Percentiles rank a stretch among this genome's conserved stretches.
Evolutionary conservation across 805 yeast genomes (phyloP).

Genomic region (Cyberlindnera xylosilytica): DNA sequence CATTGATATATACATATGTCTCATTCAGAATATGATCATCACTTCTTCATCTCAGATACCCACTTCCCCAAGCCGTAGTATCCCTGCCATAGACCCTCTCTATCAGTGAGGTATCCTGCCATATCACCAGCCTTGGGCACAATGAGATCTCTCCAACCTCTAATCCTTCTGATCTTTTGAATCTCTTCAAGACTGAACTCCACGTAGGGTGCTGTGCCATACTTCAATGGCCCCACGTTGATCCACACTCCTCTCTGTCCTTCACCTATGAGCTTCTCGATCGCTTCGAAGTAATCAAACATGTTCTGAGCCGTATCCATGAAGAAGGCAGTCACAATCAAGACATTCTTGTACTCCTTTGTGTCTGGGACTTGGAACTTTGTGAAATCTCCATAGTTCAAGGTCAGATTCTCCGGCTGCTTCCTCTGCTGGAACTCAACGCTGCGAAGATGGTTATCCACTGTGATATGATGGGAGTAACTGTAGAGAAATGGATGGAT

Average conservation of each 20-base stretch:
- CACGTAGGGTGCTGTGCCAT: slow-evolving; percentile 79
- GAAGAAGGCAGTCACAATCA: slow-evolving; percentile 70
- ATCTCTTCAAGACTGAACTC: slow-evolving; percentile 77
- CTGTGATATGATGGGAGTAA: slow-evolving; percentile 59
- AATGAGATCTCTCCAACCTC: slow-evolving; percentile 62
- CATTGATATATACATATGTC: background rate
- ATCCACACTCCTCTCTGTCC: slow-evolving; percentile 67
- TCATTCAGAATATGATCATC: background rate
- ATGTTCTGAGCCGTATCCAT: slow-evolving; percentile 90
- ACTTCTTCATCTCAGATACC: slow-evolving; percentile 30
- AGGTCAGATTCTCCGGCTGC: slow-evolving; percentile 46
- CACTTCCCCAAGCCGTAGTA: slow-evolving; percentile 65
- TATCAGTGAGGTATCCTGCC: slow-evolving; percentile 66
- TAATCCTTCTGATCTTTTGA: slow-evolving; percentile 40
- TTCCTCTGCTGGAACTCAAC: slow-evolving; percentile 30
- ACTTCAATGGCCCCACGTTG: slow-evolving; percentile 88
- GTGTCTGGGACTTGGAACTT: slow-evolving; percentile 38
- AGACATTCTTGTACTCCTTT: slow-evolving; percentile 40
- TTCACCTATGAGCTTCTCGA: slow-evolving; percentile 43
- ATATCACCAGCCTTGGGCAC: slow-evolving; percentile 35
- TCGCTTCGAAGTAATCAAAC: slow-evolving; percentile 67
- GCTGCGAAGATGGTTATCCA: slow-evolving; percentile 48
- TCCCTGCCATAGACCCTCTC: slow-evolving; percentile 70
- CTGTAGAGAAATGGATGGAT: slow-evolving; percentile 58
- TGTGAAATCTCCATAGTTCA: slow-evolving; percentile 64